Evolutionary conservation across 2,329 filamentous ascomycete species (phyloP).

Genomic region (Talaromyces sp.): DNA sequence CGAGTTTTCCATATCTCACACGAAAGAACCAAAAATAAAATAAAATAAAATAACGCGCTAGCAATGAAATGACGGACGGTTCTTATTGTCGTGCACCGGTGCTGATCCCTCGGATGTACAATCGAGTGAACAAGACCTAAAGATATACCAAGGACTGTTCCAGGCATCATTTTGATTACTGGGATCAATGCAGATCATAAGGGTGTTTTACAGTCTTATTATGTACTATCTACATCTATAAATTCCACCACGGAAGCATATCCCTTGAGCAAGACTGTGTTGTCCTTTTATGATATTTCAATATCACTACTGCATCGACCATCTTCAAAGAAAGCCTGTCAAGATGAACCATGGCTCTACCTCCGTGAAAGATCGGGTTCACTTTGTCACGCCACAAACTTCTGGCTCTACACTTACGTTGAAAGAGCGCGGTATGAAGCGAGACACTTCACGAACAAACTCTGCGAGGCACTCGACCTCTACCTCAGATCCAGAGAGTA

Average conservation of each 20-base stretch:
- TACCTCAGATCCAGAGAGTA: not conserved
- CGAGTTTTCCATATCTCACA: not conserved
- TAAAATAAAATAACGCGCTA: not conserved
- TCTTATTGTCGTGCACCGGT: not conserved
- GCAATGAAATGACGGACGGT: slow-evolving; percentile 2
- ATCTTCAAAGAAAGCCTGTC: not conserved
- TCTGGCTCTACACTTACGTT: not conserved
- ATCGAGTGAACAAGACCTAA: not conserved
- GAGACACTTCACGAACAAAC: not conserved
- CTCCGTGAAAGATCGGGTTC: not conserved
- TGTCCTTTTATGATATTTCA: not conserved
- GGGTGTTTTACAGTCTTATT: not conserved
- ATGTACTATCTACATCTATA: not conserved
- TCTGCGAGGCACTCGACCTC: not conserved
- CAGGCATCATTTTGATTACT: not conserved
- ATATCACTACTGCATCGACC: not conserved
- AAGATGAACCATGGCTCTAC: not conserved
- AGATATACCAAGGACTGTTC: not conserved
- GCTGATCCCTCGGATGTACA: not conserved
- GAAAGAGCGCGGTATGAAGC: slow-evolving; percentile 4
- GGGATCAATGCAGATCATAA: not conserved
- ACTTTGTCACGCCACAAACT: not conserved
- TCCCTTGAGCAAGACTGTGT: not conserved
- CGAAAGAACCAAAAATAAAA: no score
- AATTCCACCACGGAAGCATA: not conserved